Conservation (phyloP, 192 early-diverging fungal species). For the Backusella tuberculispora region DNA sequence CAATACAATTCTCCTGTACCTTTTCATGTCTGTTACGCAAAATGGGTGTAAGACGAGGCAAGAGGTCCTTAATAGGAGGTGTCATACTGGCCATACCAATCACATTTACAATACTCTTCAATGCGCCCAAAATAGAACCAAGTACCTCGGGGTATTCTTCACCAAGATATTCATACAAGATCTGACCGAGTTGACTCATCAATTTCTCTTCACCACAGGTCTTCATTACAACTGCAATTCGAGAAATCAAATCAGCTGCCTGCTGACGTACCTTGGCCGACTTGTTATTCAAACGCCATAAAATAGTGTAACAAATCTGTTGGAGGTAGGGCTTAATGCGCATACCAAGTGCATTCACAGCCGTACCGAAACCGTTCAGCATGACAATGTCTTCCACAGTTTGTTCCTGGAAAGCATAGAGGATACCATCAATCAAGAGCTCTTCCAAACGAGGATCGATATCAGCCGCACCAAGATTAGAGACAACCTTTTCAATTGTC, state of each 20-base stretch:
- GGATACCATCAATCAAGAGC: constrained; percentile 93
- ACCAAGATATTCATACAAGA: constrained; percentile 97
- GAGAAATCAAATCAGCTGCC: constrained; percentile 94
- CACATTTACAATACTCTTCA: constrained; percentile 96
- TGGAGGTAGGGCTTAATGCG: constrained; percentile 92
- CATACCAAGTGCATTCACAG: constrained; percentile 87
- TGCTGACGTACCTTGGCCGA: constrained; percentile 95
- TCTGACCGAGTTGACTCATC: constrained; percentile 90
- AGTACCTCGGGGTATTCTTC: constrained; percentile 99
- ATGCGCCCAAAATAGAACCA: constrained; percentile 89
- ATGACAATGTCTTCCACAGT: constrained; percentile 90
- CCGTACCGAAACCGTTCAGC: constrained; percentile 95
- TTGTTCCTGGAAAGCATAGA: constrained; percentile 99
- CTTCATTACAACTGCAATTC: constrained; percentile 92
- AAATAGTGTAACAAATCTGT: constrained; percentile 92
- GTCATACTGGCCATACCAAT: constrained; percentile 99
- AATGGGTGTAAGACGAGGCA: constrained; percentile 97
- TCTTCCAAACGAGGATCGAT: constrained; percentile 91
- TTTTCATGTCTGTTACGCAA: constrained; percentile 97
- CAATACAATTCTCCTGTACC: constrained; percentile 90
- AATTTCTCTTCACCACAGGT: constrained; percentile 94
- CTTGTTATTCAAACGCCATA: constrained; percentile 98
- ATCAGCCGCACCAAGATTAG: constrained; percentile 84
- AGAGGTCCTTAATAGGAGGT: constrained; percentile 96
- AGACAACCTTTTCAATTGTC: constrained; percentile 83